Evolutionary conservation across 2,329 filamentous ascomycete genomes (phyloP), one percentile per base, ranked within the genome.

Genomic region (Hypoxylon sp.): DNA sequence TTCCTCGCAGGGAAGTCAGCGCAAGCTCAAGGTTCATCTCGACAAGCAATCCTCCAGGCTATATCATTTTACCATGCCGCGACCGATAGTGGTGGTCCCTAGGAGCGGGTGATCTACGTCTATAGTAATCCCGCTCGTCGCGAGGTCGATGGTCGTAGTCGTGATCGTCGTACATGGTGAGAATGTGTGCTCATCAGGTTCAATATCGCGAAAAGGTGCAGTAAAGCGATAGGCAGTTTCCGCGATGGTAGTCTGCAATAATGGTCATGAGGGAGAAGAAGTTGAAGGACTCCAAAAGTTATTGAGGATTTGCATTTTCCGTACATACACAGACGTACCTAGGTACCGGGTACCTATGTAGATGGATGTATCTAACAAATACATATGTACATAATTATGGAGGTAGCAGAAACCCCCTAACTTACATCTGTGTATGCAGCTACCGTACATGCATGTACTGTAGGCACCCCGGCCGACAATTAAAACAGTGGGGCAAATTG

Each of bases 1-100:
- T 61, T 73, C 72, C 75, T 75, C 74, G 65, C 53, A 72, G 72
- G 74, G 72, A 76, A 76, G 77, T 78, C 69, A 78, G 77, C 77
- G 67, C 69, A 74, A 69, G 72, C 74, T 77, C 76, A 72, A 63
- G 59, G 60, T 64, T 60, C 43, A 72, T 68, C 48, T 73, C 65
- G 58, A 74, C 65, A 72, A 70, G 61, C 61, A 63, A 60, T 75
- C 68, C 72, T 74, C 74, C 75, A 77, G 76, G 76, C 74, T 75
- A 65, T 75, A 73, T 75, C 71, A 73, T 76, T 77, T 78, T 78
- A 78, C 76, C 76, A 75, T 78, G 76, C 74, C 75, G 75, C 72
- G 76, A 75, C 71, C 73, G 76, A 76, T 77, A 74, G 59, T 75
- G 75, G 65, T 72, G 67, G 67, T 77, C 76, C 67, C 72, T 71